Evolutionary conservation across 805 yeast genomes (phyloP), one percentile per base, ranked within the genome.

Genomic region (Starmerella bombicola): DNA sequence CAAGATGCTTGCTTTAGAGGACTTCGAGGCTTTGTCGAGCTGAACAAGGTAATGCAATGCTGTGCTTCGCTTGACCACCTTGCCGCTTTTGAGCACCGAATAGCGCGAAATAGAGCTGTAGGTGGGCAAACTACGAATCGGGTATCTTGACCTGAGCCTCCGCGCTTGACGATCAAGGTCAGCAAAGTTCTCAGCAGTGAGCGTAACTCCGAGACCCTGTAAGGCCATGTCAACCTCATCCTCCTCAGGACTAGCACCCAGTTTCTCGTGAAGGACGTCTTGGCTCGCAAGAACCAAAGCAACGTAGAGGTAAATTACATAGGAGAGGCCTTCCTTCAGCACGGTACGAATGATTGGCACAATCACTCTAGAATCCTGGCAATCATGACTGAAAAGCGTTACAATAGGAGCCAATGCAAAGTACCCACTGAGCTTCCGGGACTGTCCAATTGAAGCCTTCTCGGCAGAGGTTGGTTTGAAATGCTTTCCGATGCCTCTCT

Each of bases 301-400:
- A 1, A 69, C 71, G 56, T 80, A 85, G 15, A 84, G 54, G 46
- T 79, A 76, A 9, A 82, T 52, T 5, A 73, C 69, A 13, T 69
- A 61, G 2, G 66, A 52, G 40, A 80, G 69, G 1, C 80, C 72
- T 38, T 68, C 68, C 34, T 72, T 66, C 29, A 85, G 61, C 6
- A 79, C 63, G 40, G 70, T 71, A 55, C 83, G 94, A 73, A 91
- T 82, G 3, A 88, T 58, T 3, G 67, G 58, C 41, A 73, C 65
- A 5, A 81, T 60, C 22, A 72, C 70, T 10, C 61, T 62, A 35
- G 69, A 60, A 25, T 67, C 64, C 33, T 64, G 61, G 16, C 72
- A 48, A 45, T 83, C 85, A 60, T 86, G 96, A 7, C 88, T 65
- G 55, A 77, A 83, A 34, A 82, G 51, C 1, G 97, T 84, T 26